A percentile compares a stretch with the other conserved stretches of the same genome.
Evolutionary conservation across 1,139 yeast species (phyloP).

Genomic region (Fermentozyma sake): DNA sequence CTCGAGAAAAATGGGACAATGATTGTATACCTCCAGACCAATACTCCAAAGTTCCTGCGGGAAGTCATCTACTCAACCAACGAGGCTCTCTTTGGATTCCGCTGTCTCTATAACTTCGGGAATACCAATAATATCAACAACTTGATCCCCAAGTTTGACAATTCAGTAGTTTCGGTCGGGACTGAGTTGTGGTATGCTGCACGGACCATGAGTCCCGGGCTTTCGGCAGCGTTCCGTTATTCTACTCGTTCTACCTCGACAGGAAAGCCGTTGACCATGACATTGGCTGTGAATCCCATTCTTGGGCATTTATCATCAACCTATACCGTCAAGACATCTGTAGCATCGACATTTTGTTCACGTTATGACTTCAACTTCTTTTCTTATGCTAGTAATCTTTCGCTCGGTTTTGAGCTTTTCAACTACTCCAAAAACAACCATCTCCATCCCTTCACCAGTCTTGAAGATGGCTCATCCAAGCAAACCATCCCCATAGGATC

Average conservation of each 20-base stretch:
- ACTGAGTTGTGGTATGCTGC: conserved; percentile 90
- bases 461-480: no score
- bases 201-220: conserved; percentile 74
- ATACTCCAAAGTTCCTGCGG: conserved; percentile 59
- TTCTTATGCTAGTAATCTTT: conserved; percentile 83
- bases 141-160: conserved; percentile 37
- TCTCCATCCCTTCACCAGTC: conserved; percentile 1
- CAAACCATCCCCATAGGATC: neutral
- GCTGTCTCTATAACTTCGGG: conserved; percentile 72
- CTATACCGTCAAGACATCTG: conserved; percentile 78
- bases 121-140: conserved; percentile 22
- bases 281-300: conserved; percentile 83
- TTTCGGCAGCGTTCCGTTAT: conserved; percentile 81
- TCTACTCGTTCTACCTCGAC: conserved; percentile 83
- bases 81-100: conserved; percentile 79
- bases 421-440: conserved; percentile 24
- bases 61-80: conserved; percentile 86
- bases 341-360: conserved; percentile 74
- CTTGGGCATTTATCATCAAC: conserved; percentile 89
- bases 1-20: conserved; percentile 53
- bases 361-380: conserved; percentile 86
- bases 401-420: conserved; percentile 86
- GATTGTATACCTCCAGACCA: conserved; percentile 70
- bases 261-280: conserved; percentile 85
- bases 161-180: conserved; percentile 64